Conservation (phyloP, 106 monocot genomes). For the Amphibolis antarctica region DNA sequence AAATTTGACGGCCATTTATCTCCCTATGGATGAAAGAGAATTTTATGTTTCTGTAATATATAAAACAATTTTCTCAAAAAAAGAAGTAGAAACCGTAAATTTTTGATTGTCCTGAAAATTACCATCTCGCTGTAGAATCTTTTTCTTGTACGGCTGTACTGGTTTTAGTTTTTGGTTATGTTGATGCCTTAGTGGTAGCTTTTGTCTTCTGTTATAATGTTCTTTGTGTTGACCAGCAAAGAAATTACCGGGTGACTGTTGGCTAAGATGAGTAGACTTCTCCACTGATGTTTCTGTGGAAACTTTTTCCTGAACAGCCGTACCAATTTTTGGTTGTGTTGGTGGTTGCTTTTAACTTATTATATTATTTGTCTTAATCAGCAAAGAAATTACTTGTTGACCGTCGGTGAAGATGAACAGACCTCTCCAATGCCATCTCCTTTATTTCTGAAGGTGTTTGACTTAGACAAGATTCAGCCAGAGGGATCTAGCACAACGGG, state of each 20-base stretch:
- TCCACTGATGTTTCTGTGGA: slow-evolving; percentile 21
- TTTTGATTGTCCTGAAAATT: neutral
- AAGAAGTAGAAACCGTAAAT: neutral
- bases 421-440: slow-evolving; percentile 47
- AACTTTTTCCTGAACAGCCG: neutral
- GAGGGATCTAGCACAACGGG: slow-evolving; percentile 72
- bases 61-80: neutral
- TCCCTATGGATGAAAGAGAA: neutral
- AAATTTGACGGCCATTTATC: neutral
- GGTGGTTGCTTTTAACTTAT: neutral
- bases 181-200: neutral
- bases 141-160: neutral
- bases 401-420: slow-evolving; percentile 88
- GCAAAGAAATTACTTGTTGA: slow-evolving; percentile 86
- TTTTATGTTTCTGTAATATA: neutral
- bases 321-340: neutral
- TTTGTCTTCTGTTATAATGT: neutral
- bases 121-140: neutral
- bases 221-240: slow-evolving; percentile 50
- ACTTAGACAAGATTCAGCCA: slow-evolving; percentile 86
- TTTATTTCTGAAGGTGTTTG: slow-evolving; percentile 77
- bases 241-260: slow-evolving; percentile 73
- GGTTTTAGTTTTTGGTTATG: neutral
- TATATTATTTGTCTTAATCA: slow-evolving; percentile 19
- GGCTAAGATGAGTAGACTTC: slow-evolving; percentile 82